These are phyloP conservation scores for Daedalea quercina DNA, from an alignment of 768 basidiomycete genomes.

Conservation along the genomic window DNA sequence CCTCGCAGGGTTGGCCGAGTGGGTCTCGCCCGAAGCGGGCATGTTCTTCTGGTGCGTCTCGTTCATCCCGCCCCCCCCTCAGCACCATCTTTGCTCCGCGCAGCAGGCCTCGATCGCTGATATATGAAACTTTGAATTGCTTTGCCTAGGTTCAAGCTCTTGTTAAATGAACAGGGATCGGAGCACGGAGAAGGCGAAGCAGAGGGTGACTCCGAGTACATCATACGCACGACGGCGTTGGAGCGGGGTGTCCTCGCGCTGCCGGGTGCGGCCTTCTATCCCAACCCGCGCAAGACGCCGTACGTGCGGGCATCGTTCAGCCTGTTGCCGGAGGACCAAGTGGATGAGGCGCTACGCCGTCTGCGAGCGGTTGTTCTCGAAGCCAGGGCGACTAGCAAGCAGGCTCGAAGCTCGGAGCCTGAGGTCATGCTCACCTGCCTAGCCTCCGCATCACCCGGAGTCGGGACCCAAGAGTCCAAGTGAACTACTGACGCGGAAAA, in stretches of 20 bases:
- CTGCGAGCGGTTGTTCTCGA: conserved; percentile 31
- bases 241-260: conserved; percentile 84
- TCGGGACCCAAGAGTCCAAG: too few relatives aligned
- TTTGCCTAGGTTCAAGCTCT: conserved; percentile 60
- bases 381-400: conserved; percentile 2
- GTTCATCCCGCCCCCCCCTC: neutral
- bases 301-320: conserved; percentile 86
- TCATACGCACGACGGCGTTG: conserved; percentile 72
- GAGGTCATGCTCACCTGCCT: too few relatives aligned
- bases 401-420: neutral
- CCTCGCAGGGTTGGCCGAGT: conserved; percentile 71
- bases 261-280: conserved; percentile 79
- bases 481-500: too few relatives aligned
- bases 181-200: conserved; percentile 13
- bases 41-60: conserved; percentile 81
- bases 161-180: conserved; percentile 29
- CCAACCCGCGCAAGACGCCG: conserved; percentile 58
- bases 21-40: conserved; percentile 65
- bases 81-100: neutral
- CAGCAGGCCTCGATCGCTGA: neutral
- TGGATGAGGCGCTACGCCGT: conserved; percentile 66
- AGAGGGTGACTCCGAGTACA: conserved; percentile 60
- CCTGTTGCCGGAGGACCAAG: conserved; percentile 54
- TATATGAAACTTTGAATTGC: neutral
- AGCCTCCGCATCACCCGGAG: too few relatives aligned